These are phyloP conservation scores for Infundibulicybe gibba DNA, from an alignment of 768 basidiomycete genomes.

Conservation along the genomic window DNA sequence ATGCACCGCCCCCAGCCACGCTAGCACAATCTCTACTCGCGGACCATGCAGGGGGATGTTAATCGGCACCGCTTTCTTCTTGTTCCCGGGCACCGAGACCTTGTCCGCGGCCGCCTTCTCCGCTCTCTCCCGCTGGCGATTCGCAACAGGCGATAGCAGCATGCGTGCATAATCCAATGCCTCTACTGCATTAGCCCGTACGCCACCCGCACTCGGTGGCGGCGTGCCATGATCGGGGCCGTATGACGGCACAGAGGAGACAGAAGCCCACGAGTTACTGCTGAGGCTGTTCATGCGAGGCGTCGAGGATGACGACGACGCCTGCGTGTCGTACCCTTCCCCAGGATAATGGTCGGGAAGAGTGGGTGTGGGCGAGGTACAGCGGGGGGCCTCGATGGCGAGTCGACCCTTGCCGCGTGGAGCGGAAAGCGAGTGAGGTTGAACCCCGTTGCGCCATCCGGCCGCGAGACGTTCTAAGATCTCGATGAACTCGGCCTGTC, in stretches of 20 bases:
- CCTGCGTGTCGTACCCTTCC: slow-evolving; percentile 8
- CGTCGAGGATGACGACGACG: slow-evolving; percentile 14
- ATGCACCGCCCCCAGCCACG: slow-evolving; percentile 83
- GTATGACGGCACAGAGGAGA: slow-evolving; percentile 4
- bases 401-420: slow-evolving; percentile 35
- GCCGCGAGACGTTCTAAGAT: slow-evolving; percentile 75
- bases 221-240: slow-evolving; percentile 15
- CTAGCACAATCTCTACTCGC: slow-evolving; percentile 79
- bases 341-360: slow-evolving; percentile 11
- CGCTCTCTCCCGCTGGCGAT: slow-evolving; percentile 56
- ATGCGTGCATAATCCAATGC: slow-evolving; percentile 68
- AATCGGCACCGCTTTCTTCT: slow-evolving; percentile 63
- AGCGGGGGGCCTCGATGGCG: slow-evolving; percentile 38
- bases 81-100: slow-evolving; percentile 29
- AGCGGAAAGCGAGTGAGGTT: slow-evolving; percentile 47
- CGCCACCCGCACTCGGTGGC: slow-evolving; percentile 11
- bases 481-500: slow-evolving; percentile 87
- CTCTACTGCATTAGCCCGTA: slow-evolving; percentile 41
- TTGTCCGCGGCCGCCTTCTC: slow-evolving; percentile 51
- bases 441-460: slow-evolving; percentile 68
- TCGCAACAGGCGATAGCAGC: slow-evolving; percentile 66
- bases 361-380: slow-evolving; percentile 22
- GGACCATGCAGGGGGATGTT: slow-evolving; percentile 85
- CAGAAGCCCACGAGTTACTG: too few relatives aligned
- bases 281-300: slow-evolving; percentile 19